phyloP scores from a whole-genome alignment of 352 stramenopile genomes.

The Peronospora destructor region DNA sequence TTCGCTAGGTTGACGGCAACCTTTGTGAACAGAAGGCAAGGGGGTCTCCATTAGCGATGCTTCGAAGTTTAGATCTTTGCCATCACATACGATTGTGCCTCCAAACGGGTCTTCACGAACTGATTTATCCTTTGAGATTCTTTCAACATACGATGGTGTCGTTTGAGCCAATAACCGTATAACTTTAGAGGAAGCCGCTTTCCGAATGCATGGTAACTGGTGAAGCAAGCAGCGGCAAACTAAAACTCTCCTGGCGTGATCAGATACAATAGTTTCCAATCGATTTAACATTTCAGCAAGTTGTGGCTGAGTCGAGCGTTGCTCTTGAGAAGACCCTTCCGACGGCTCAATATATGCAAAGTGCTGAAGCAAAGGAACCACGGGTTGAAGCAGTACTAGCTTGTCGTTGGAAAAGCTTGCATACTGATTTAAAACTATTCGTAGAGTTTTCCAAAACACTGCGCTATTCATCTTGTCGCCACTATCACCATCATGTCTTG shows the following conservation, averaged over 20 bases:
- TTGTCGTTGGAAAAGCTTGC: slow-evolving; percentile 8
- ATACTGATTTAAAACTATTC: slow-evolving; percentile 22
- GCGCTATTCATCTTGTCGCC: slow-evolving; percentile 6
- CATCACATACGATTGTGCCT: slow-evolving; percentile 3
- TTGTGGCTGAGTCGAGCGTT: slow-evolving; percentile 28
- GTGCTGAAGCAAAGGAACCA: slow-evolving; percentile 47
- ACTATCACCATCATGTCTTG: not conserved
- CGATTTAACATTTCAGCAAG: slow-evolving; percentile 40
- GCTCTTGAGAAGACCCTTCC: slow-evolving; percentile 12
- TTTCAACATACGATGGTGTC: slow-evolving; percentile 6
- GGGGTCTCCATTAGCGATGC: slow-evolving; percentile 25
- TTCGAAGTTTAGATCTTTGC: slow-evolving; percentile 15
- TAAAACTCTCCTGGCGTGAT: slow-evolving; percentile 21
- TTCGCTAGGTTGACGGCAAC: slow-evolving; percentile 19
- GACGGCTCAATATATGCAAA: slow-evolving; percentile 46
- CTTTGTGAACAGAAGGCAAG: slow-evolving; percentile 19
- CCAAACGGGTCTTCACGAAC: slow-evolving; percentile 33
- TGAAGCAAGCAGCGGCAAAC: slow-evolving; percentile 49
- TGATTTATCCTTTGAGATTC: slow-evolving; percentile 17
- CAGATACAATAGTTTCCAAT: slow-evolving; percentile 24
- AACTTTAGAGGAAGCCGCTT: slow-evolving; percentile 37
- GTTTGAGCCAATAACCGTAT: slow-evolving; percentile 28
- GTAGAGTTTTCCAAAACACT: slow-evolving; percentile 29
- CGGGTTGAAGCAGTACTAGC: slow-evolving; percentile 18
- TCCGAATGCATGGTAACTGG: slow-evolving; percentile 40